A percentile compares a stretch with the other conserved stretches of the same genome.
Conservation (phyloP, 805 yeast genomes). For the Candida michaelii region DNA sequence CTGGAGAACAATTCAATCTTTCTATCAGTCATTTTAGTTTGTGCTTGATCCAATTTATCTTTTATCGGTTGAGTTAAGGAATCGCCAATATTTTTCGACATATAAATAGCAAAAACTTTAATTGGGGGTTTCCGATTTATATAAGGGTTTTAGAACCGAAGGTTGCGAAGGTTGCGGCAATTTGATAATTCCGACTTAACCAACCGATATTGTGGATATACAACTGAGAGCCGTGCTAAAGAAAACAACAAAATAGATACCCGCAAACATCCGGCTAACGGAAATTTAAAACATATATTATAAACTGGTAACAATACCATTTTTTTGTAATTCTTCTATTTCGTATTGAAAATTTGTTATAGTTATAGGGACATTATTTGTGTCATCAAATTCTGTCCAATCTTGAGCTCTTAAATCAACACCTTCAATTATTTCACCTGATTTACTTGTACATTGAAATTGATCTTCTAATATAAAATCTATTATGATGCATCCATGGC, state of each 20-base stretch:
- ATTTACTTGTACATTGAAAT: constrained; percentile 10
- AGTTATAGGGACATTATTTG: constrained; percentile 5
- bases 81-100: constrained; percentile 23
- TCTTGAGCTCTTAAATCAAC: constrained; percentile 15
- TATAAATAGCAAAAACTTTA: not conserved
- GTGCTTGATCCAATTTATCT: constrained; percentile 23
- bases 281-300: not conserved
- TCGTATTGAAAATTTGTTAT: constrained; percentile 12
- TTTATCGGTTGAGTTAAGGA: constrained; percentile 30
- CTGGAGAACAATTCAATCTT: constrained; percentile 53
- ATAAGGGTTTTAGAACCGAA: constrained; percentile 2
- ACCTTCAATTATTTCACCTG: constrained; percentile 12
- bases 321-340: constrained; percentile 1
- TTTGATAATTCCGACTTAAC: too few relatives aligned
- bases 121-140: not conserved
- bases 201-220: too few relatives aligned
- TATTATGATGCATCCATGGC: constrained; percentile 12
- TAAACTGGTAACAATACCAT: constrained; percentile 1
- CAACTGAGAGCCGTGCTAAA: too few relatives aligned
- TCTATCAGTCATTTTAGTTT: constrained; percentile 5
- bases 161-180: constrained; percentile 1
- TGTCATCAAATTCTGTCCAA: constrained; percentile 16
- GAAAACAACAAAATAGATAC: not conserved
- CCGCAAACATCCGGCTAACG: too few relatives aligned
- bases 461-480: constrained; percentile 14